Base-by-base conservation (phyloP, 1,139 yeast genomes). In the Geotrichum histeridarum region DNA sequence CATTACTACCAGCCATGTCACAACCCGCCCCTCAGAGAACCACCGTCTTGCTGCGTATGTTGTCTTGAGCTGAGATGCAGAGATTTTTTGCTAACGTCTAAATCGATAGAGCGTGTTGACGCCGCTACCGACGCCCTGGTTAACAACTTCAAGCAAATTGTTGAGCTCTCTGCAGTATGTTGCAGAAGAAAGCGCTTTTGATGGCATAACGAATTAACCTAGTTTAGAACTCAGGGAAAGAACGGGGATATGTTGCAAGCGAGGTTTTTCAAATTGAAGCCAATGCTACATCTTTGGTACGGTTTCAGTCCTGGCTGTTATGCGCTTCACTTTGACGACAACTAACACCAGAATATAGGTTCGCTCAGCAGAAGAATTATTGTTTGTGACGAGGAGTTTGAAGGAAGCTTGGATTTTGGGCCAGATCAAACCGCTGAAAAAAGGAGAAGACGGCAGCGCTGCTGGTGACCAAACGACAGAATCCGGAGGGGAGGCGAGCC, bases 371-470 rank as follows among this genome's bases (percentile, higher is more conserved):
- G 76, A 73, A 55, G 76, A 73, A 50, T 58, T 73, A 55, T 61
- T 73, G 45, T 69, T 68, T 55, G 68, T 73, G 38, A 70, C 76
- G 1, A 61, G 76, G 22, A 64, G 69, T 32, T 59, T 73, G 46
- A 73, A 73, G 55, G 76, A 73, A 57, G 73, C 75, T 9, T 73
- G 76, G 76, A 65, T 73, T 17, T 61, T 73, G 33, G 76, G 76
- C 18, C 74, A 71, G 57, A 64, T 71, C n/a, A 63, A 65, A 44
- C 68, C 71, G 5, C 51, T 58, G 9, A 57, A 59, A 6, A 61
- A 57, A 6, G 61, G 55, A 42, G 53, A 53, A 2, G 58, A 54
- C 8, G 58, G 55, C 9, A 46, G 48, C 14, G 54, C 54, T 11
- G 54, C 54, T 11, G 53, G 52, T 32, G 59, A 53, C 14, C 51